Evolutionary conservation across 1,139 yeast species (phyloP).

Genomic region (Saccharomyces hybrid): DNA sequence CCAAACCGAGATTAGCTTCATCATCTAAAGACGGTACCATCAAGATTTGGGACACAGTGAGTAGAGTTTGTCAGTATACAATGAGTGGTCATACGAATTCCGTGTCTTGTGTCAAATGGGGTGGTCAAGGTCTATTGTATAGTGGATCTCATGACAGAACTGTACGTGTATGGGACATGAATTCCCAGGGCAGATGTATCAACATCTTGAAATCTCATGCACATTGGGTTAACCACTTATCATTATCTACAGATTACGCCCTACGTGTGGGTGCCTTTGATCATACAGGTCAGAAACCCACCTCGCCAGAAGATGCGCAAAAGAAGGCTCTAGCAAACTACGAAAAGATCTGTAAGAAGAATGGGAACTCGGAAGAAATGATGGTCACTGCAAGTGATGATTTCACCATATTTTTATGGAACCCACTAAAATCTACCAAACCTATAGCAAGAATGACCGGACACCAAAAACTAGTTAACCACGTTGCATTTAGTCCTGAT

Average conservation of each 20-base stretch:
- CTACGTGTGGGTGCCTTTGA: conserved; percentile 77
- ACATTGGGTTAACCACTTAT: conserved; percentile 95
- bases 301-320: conserved; percentile 48
- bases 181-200: conserved; percentile 61
- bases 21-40: conserved; percentile 90
- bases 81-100: conserved; percentile 84
- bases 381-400: conserved; percentile 95
- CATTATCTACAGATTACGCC: conserved; percentile 84
- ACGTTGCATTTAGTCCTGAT: conserved; percentile 92
- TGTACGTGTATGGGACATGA: conserved; percentile 84
- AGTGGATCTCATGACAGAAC: conserved; percentile 95
- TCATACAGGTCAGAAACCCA: conserved; percentile 47
- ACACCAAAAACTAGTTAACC: conserved; percentile 92
- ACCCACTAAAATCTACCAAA: conserved; percentile 68
- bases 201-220: conserved; percentile 84
- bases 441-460: conserved; percentile 94
- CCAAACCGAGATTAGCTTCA: conserved; percentile 67
- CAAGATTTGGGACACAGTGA: conserved; percentile 82
- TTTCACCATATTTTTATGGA: conserved; percentile 97
- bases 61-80: conserved; percentile 58
- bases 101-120: conserved; percentile 94
- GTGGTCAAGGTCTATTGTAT: conserved; percentile 78
- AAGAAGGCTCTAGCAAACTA: conserved; percentile 56
- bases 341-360: conserved; percentile 67
- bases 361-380: conserved; percentile 66